Base-by-base conservation (phyloP, 1,284 basidiomycete genomes). In the Moniliella sp. region DNA sequence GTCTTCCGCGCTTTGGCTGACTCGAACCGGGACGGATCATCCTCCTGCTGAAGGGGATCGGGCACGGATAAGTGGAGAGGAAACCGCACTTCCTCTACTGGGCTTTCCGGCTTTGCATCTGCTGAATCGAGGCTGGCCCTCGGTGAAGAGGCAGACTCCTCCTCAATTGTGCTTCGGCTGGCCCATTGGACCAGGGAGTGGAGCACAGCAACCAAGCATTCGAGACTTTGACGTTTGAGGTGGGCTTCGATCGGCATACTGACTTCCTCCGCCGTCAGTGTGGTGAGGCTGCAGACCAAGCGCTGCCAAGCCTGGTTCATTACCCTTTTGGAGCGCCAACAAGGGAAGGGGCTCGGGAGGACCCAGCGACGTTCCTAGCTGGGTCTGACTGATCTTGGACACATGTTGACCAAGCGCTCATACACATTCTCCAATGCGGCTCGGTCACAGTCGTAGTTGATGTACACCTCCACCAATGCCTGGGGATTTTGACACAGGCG, bases 1-100 rank as follows among this genome's bases (percentile, higher is more conserved):
- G 81, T 97, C 67, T 99, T 99, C 65, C 83, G 79, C 63, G 84
- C 78, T 62, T 93, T 97, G 17, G 84, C 91, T 45, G 71, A 86
- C 65, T 97, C 91, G 48, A 99, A 94, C 55, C 73, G 74, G 21
- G 69, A 76, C 0, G 88, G 88, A 56, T 97, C 91, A 56, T 97
- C 91, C 32, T 64, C 35, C n/a, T n/a, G n/a, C n/a, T n/a, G n/a
- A n/a, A n/a, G n/a, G n/a, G n/a, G n/a, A n/a, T n/a, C n/a, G n/a
- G n/a, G n/a, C n/a, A n/a, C n/a, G n/a, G n/a, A n/a, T n/a, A n/a
- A n/a, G n/a, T n/a, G n/a, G n/a, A n/a, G n/a, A n/a, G n/a, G n/a
- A n/a, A n/a, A n/a, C n/a, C n/a, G n/a, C n/a, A n/a, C n/a, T n/a
- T n/a, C n/a, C n/a, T n/a, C n/a, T n/a, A n/a, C n/a, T n/a, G n/a